phyloP scores from a whole-genome alignment of 345 rosid genomes.

The Acer campestre region DNA sequence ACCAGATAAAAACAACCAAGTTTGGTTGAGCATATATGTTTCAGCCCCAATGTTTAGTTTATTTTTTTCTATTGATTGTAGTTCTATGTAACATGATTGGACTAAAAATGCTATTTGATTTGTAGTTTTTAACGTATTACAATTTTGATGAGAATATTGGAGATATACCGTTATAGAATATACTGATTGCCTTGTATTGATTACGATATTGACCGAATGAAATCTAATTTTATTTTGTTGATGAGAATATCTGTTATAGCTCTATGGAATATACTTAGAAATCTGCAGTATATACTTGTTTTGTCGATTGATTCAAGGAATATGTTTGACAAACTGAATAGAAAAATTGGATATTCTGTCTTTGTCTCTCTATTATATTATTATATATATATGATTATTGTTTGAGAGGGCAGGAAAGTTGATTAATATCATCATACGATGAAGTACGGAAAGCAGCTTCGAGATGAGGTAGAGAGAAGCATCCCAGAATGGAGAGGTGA shows the following conservation, averaged over 20 bases:
- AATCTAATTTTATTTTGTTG: not conserved
- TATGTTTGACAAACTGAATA: not conserved
- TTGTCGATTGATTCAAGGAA: constrained; percentile 11
- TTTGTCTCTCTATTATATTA: not conserved
- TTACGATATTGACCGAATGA: too few relatives aligned
- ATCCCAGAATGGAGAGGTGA: constrained; percentile 41
- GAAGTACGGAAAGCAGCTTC: constrained; percentile 45
- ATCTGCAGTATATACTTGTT: not conserved
- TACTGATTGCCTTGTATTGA: too few relatives aligned
- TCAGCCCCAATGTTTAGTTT: not conserved
- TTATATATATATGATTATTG: not conserved
- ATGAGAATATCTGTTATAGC: not conserved
- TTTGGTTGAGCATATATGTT: not conserved
- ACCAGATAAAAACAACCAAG: not conserved
- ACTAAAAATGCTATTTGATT: not conserved
- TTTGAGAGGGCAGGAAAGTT: not conserved
- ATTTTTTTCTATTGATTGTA: not conserved
- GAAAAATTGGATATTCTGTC: not conserved
- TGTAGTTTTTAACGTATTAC: not conserved
- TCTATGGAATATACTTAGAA: not conserved
- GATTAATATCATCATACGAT: constrained; percentile 13
- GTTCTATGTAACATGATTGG: not conserved
- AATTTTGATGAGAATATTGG: not conserved
- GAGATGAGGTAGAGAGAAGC: constrained; percentile 34
- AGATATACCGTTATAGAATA: too few relatives aligned